Evolutionary conservation across 225 moss, liverwort and hornwort genomes (phyloP), one percentile per base, ranked within the genome.

Genomic region (Physcomitrium patens): DNA sequence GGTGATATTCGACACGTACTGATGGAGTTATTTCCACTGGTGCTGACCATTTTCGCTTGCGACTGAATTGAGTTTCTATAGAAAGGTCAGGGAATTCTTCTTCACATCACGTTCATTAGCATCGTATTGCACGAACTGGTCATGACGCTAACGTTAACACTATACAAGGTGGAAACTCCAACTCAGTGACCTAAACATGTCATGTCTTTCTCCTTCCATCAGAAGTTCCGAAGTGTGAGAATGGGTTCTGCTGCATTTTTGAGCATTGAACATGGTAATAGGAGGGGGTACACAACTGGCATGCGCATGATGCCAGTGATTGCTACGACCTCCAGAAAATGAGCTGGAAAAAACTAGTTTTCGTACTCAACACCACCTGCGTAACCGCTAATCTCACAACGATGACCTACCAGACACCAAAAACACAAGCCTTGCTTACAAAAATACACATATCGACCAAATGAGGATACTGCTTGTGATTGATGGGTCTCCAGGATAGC

Each of bases 391-490:
- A 37, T 17, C 22, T 45, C 5, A 55, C 20, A 46, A 15, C 53
- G 16, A 37, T 14, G 27, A 69, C 60, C 42, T 22, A 65, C 48
- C 52, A 15, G 48, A 73, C 23, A 70, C 1, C 31, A 62, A 37
- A 24, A 63, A 72, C 16, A 41, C 42, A 41, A 80, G 41, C 48
- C 71, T 55, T 27, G 44, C 57, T 63, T 5, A 56, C 12, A 57
- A 67, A 43, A 37, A 37, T 7, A 37, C 31, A 4, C 31, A 37
- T 22, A 62, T 8, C n/a, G 73, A 27, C 42, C 80, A 68, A n/a
- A 78, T 27, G 48, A 84, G 87, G 87, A 87, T 87, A 87, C 87
- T 84, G 47, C 79, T 81, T 62, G 76, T 37, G 50, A 49, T 46
- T 37, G 50, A 10, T 70, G 61, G 58, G 56, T 50, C 81, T 42